Conservation (phyloP, 1,139 yeast species). For the Candida freyschussii region DNA sequence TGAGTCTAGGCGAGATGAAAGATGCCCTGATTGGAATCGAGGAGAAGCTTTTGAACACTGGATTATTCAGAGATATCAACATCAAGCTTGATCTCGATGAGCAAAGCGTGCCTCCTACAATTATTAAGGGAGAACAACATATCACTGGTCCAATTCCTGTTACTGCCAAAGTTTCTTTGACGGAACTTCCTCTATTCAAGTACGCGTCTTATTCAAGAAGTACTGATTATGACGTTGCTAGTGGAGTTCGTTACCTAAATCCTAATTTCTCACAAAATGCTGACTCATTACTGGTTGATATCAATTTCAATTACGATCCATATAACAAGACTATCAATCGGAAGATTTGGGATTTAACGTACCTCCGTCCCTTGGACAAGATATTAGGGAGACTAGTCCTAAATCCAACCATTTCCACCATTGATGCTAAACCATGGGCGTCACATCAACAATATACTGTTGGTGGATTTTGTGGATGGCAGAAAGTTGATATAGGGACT, state of each 20-base stretch:
- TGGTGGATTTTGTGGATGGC: slow-evolving; percentile 25
- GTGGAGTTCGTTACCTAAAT: slow-evolving; percentile 24
- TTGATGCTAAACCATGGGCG: slow-evolving; percentile 25
- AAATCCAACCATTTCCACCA: slow-evolving; percentile 24
- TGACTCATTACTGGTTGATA: slow-evolving; percentile 25
- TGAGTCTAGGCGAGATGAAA: slow-evolving; percentile 16
- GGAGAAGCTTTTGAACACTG: slow-evolving; percentile 18
- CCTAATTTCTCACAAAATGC: slow-evolving; percentile 30
- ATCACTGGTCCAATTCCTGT: slow-evolving; percentile 23
- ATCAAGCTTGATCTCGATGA: slow-evolving; percentile 21
- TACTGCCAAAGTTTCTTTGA: slow-evolving; percentile 24
- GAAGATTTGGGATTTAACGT: slow-evolving; percentile 24
- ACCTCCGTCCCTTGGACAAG: slow-evolving; percentile 26
- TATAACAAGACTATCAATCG: slow-evolving; percentile 23
- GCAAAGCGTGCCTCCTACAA: slow-evolving; percentile 4
- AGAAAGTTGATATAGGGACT: slow-evolving; percentile 8
- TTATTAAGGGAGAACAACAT: slow-evolving; percentile 5
- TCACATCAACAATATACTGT: slow-evolving; percentile 23
- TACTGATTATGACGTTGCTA: slow-evolving; percentile 24
- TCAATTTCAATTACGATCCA: slow-evolving; percentile 27
- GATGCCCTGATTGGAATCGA: slow-evolving; percentile 12
- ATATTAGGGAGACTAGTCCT: slow-evolving; percentile 27
- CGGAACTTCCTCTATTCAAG: slow-evolving; percentile 23
- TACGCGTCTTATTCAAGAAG: slow-evolving; percentile 23
- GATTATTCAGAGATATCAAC: slow-evolving; percentile 21